phyloP scores from a whole-genome alignment of 2,329 filamentous ascomycete genomes.

The Simplicillium sp. region DNA sequence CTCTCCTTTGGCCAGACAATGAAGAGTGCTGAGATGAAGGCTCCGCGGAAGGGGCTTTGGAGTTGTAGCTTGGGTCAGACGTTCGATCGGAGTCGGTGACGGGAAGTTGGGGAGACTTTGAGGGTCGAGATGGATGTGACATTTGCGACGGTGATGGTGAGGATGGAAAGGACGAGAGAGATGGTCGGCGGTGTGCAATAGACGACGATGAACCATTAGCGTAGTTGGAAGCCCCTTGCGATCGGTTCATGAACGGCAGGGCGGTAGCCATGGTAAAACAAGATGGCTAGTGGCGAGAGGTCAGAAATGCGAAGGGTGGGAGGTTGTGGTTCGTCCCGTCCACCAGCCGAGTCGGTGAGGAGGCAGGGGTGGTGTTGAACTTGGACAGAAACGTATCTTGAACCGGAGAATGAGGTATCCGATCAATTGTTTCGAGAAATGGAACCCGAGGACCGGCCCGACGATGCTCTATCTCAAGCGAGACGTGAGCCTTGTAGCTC shows the following conservation, averaged over 20 bases:
- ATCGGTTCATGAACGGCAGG: slow-evolving; percentile 32
- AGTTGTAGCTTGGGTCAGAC: slow-evolving; percentile 50
- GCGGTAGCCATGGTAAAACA: slow-evolving; percentile 26
- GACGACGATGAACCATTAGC: slow-evolving; percentile 18
- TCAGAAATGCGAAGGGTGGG: slow-evolving; percentile 1
- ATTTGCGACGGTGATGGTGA: slow-evolving; percentile 49
- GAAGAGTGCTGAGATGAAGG: slow-evolving; percentile 55
- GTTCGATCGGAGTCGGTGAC: slow-evolving; percentile 42
- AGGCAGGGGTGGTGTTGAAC: neutral
- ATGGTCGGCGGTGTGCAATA: slow-evolving; percentile 31
- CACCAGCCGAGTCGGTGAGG: neutral
- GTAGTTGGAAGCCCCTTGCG: slow-evolving; percentile 21
- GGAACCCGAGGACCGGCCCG: neutral
- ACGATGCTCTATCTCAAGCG: too few species aligned
- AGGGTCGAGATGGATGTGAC: slow-evolving; percentile 42
- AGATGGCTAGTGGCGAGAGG: too few species aligned
- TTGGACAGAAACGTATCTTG: too few species aligned
- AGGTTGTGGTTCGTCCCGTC: neutral
- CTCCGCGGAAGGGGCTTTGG: slow-evolving; percentile 48
- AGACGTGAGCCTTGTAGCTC: too few species aligned
- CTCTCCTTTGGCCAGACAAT: slow-evolving; percentile 40
- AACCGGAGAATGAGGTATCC: neutral
- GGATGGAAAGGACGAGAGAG: slow-evolving; percentile 55
- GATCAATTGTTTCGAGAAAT: neutral
- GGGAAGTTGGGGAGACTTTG: slow-evolving; percentile 44